Evolutionary conservation across 768 basidiomycete genomes (phyloP).

Genomic region (Terana coerulea): DNA sequence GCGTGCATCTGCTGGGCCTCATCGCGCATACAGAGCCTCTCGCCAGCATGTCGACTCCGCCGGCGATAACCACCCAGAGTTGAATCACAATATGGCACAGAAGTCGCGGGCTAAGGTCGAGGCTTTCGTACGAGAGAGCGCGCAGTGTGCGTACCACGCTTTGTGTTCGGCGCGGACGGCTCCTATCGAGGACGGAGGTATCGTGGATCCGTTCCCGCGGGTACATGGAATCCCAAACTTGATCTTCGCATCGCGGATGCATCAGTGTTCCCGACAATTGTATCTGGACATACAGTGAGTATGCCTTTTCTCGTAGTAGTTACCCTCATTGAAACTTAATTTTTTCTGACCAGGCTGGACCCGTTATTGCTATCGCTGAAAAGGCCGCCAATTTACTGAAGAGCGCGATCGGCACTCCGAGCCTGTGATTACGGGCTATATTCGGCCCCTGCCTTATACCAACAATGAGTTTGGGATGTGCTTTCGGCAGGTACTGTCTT

Average conservation of each 20-base stretch:
- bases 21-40: slow-evolving; percentile 37
- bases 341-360: slow-evolving; percentile 6
- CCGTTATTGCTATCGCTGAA: slow-evolving; percentile 13
- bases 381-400: slow-evolving; percentile 16
- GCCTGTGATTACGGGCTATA: too few species aligned
- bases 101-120: slow-evolving; percentile 33
- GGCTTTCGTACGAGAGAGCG: slow-evolving; percentile 28
- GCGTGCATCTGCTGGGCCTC: slow-evolving; percentile 33
- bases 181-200: slow-evolving; percentile 33
- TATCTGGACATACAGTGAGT: slow-evolving; percentile 44
- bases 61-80: slow-evolving; percentile 21
- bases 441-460: too few species aligned
- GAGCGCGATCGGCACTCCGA: background rate
- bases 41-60: slow-evolving; percentile 30
- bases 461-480: too few species aligned
- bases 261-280: slow-evolving; percentile 39
- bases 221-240: slow-evolving; percentile 42
- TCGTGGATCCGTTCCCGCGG: slow-evolving; percentile 38
- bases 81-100: slow-evolving; percentile 36
- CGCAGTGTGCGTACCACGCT: slow-evolving; percentile 42
- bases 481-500: too few species aligned
- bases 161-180: slow-evolving; percentile 39
- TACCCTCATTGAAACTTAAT: background rate
- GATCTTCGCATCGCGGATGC: slow-evolving; percentile 45
- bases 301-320: background rate